Conservation (phyloP, 129 eudicot genomes). For the Artemisia argyi region DNA sequence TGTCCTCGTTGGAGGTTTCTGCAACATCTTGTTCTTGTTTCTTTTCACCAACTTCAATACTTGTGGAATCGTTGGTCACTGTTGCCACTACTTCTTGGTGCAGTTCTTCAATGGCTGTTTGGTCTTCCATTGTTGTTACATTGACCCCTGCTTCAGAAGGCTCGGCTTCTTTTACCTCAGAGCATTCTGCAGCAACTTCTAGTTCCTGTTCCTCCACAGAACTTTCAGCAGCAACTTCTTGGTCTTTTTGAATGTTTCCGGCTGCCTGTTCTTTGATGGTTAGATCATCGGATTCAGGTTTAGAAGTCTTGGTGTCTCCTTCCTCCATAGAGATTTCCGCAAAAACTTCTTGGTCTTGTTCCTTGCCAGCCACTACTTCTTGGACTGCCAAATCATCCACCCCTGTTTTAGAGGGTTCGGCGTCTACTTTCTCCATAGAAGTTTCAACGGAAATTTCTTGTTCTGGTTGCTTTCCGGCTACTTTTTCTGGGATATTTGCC, state of each 20-base stretch:
- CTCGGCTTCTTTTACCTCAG: not conserved
- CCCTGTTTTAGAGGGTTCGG: conserved; percentile 10
- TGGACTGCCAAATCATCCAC: not conserved
- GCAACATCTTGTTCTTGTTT: too few species aligned
- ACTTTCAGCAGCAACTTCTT: not conserved
- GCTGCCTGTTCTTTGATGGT: not conserved
- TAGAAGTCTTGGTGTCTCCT: conserved; percentile 11
- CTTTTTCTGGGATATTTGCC: too few species aligned
- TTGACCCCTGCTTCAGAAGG: not conserved
- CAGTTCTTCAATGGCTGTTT: too few species aligned
- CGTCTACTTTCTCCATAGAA: conserved; percentile 4
- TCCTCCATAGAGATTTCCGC: not conserved
- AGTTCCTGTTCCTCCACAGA: not conserved
- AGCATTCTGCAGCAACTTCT: not conserved
- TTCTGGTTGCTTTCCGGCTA: not conserved
- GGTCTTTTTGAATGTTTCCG: not conserved
- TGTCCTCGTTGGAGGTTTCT: not conserved
- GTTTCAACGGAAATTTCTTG: not conserved
- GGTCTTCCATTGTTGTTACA: not conserved
- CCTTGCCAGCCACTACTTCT: not conserved
- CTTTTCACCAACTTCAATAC: too few species aligned
- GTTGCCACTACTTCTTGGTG: too few species aligned
- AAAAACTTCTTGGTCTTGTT: not conserved
- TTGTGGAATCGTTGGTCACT: too few species aligned
- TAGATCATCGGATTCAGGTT: not conserved